These are phyloP conservation scores for Paspalum vaginatum DNA, from an alignment of 176 grass and related monocot genomes.

Conservation along the genomic window DNA sequence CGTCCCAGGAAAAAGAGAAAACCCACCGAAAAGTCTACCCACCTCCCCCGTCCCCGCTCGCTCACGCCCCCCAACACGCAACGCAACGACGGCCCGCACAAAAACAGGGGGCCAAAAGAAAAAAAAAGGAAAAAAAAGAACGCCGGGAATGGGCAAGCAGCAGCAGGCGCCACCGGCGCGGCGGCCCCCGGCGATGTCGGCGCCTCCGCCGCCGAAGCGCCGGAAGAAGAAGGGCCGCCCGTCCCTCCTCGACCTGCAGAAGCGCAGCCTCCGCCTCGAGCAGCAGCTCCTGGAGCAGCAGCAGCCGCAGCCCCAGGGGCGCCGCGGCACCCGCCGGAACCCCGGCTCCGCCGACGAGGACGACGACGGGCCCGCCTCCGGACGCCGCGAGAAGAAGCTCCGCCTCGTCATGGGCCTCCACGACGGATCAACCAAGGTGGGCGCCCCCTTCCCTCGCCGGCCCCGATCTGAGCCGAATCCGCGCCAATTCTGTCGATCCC, in stretches of 20 bases:
- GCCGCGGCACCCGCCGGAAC: conserved; percentile 58
- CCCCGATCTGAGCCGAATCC: conserved; percentile 52
- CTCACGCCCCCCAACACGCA: conserved; percentile 51
- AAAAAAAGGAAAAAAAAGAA: conserved; percentile 10
- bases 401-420: conserved; percentile 70
- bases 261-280: conserved; percentile 67
- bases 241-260: conserved; percentile 88
- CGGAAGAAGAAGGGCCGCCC: conserved; percentile 96
- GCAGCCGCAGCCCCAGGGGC: conserved; percentile 18
- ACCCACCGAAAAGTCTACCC: conserved; percentile 51
- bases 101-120: not conserved
- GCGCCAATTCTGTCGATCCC: conserved; percentile 35
- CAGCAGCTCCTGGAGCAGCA: conserved; percentile 54
- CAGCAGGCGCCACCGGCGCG: conserved; percentile 52
- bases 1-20: not conserved
- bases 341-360: conserved; percentile 46
- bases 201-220: conserved; percentile 49
- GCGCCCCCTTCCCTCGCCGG: not conserved
- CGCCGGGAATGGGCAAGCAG: conserved; percentile 73
- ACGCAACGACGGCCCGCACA: conserved; percentile 23
- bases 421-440: conserved; percentile 62
- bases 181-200: conserved; percentile 53
- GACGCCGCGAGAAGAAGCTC: conserved; percentile 86
- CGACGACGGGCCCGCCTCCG: conserved; percentile 50
- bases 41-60: conserved; percentile 2